phyloP scores from a whole-genome alignment of 1,284 basidiomycete species.

The Cutaneotrichosporon sp. region DNA sequence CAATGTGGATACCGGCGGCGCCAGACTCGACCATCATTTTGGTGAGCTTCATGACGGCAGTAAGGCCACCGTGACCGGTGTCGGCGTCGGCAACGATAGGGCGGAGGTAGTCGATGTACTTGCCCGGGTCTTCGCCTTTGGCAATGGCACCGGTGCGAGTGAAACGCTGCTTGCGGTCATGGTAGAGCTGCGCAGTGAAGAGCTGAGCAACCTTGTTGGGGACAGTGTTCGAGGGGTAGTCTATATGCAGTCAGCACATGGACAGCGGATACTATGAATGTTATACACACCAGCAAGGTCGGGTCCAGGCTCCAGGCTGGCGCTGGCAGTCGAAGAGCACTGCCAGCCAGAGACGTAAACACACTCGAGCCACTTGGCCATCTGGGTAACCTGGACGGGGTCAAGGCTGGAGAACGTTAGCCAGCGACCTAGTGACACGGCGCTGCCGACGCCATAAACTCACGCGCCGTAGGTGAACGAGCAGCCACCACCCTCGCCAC shows the following conservation, averaged over 20 bases:
- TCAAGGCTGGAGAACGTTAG: slow-evolving; percentile 63
- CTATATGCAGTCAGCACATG: slow-evolving; percentile 20
- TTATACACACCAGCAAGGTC: slow-evolving; percentile 63
- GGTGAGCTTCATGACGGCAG: slow-evolving; percentile 89
- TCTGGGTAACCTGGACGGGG: slow-evolving; percentile 90
- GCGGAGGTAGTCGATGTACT: slow-evolving; percentile 72
- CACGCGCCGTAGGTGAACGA: slow-evolving; percentile 80
- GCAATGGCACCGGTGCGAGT: slow-evolving; percentile 48
- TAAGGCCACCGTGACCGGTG: slow-evolving; percentile 67
- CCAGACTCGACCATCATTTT: slow-evolving; percentile 75
- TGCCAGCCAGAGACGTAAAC: slow-evolving; percentile 97
- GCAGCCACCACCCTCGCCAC: slow-evolving; percentile 46
- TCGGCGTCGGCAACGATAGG: slow-evolving; percentile 94
- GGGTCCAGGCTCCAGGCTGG: slow-evolving; percentile 95
- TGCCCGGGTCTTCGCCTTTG: slow-evolving; percentile 52
- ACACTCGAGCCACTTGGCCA: slow-evolving; percentile 90
- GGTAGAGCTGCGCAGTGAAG: slow-evolving; percentile 60
- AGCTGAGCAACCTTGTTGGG: slow-evolving; percentile 61
- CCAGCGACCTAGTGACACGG: no score
- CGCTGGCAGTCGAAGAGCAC: slow-evolving; percentile 79
- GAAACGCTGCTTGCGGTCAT: slow-evolving; percentile 63
- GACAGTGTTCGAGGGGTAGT: slow-evolving; percentile 61
- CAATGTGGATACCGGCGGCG: slow-evolving; percentile 67
- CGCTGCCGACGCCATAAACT: slow-evolving; percentile 49
- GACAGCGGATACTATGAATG: no score